Conservation (phyloP, 306 rosid genomes). For the Trifolium dubium region DNA sequence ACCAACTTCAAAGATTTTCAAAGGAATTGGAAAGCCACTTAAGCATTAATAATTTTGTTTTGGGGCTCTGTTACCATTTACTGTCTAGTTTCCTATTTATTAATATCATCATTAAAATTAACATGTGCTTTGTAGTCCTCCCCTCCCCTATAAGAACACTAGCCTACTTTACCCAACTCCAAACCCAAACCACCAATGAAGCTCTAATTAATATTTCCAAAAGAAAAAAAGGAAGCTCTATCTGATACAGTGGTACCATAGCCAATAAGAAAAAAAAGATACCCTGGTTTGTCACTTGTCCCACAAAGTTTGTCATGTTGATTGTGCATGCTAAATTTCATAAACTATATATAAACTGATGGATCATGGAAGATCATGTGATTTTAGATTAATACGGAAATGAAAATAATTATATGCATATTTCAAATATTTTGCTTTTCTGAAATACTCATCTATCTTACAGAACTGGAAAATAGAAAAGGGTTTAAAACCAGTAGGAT, state of each 20-base stretch:
- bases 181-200: background rate
- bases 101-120: constrained; percentile 15
- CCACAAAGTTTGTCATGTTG: background rate
- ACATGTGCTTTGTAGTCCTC: background rate
- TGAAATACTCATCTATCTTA: constrained; percentile 25
- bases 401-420: background rate
- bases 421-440: constrained; percentile 17
- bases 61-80: background rate
- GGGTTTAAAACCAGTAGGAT: constrained; percentile 4
- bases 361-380: background rate
- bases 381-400: constrained; percentile 22
- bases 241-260: background rate
- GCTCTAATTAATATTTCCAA: no score
- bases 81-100: constrained; percentile 12
- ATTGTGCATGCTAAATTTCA: background rate
- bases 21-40: background rate
- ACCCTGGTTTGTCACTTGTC: constrained; percentile 3
- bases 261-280: background rate
- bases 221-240: no score
- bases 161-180: background rate
- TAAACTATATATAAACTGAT: background rate
- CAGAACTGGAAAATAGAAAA: constrained; percentile 7
- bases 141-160: background rate
- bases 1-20: background rate
- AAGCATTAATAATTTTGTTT: background rate